phyloP scores from a whole-genome alignment of 2,329 filamentous ascomycete genomes.

The Paramyrothecium roridum region DNA sequence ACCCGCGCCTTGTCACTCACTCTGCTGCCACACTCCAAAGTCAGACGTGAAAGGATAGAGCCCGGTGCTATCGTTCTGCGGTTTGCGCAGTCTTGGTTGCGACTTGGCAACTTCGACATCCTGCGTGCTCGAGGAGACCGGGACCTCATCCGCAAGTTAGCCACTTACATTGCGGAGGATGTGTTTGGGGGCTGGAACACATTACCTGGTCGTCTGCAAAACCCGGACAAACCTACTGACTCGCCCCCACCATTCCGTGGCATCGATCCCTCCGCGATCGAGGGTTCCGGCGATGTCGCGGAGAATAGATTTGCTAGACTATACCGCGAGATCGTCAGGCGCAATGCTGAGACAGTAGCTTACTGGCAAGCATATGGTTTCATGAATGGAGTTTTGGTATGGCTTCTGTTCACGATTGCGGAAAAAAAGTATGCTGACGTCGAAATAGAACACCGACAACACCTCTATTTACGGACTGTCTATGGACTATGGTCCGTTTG shows the following conservation, averaged over 20 bases:
- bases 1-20: conserved; percentile 85
- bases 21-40: conserved; percentile 67
- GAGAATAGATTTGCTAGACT: conserved; percentile 87
- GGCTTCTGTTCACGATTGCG: conserved; percentile 3
- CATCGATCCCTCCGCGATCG: conserved; percentile 53
- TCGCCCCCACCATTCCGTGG: conserved; percentile 45
- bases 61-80: conserved; percentile 89
- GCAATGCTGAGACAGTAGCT: conserved; percentile 85
- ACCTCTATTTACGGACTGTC: conserved; percentile 86
- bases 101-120: conserved; percentile 96
- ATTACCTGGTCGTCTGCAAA: conserved; percentile 61
- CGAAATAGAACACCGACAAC: conserved; percentile 79
- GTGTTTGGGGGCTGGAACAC: conserved; percentile 85
- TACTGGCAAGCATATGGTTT: conserved; percentile 99
- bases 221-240: conserved; percentile 44
- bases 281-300: conserved; percentile 65
- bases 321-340: conserved; percentile 81
- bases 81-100: conserved; percentile 88
- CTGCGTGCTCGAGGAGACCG: conserved; percentile 78
- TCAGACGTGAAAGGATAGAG: conserved; percentile 76
- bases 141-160: conserved; percentile 66
- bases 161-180: conserved; percentile 82
- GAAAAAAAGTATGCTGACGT: conserved; percentile 14
- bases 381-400: conserved; percentile 85
- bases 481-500: conserved; percentile 94